Evolutionary conservation across 306 rosid species (phyloP), one percentile per base, ranked within the genome.

Genomic region (Luffa acutangula): DNA sequence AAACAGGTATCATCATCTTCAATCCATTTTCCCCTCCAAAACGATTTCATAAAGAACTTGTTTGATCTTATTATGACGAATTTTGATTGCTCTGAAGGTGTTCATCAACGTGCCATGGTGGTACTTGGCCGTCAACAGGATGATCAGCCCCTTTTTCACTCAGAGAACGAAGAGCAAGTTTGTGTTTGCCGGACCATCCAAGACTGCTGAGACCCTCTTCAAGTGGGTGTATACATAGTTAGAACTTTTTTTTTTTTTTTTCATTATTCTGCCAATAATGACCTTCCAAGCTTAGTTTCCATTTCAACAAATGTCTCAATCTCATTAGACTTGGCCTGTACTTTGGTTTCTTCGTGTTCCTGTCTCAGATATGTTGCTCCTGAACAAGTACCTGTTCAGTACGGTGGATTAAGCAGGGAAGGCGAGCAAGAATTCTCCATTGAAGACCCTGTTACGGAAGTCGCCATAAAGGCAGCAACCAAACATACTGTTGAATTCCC

Each of bases 361-460:
- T 31, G 25, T 21, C 66, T 67, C 88, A 95, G 98, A 76, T 95
- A 95, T 62, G 83, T 91, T 4, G 90, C 93, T 66, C 92, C 96
- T 0, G 97, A 95, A 79, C 93, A 80, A 20, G 98, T 95, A 4
- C 98, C 98, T 0, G 84, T 91, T 60, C 93, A 91, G 77, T 92
- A 95, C 34, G 98, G 98, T 64, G 98, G 98, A 36, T 76, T 95
- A 43, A 95, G 92, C 91, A 82, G 87, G 76, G 97, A 91, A 18
- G 97, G 86, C 34, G 93, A 91, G 45, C 83, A 80, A 56, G 97
- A 95, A 84, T 95, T 92, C 89, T 87, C 96, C 72, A 72, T 81
- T 65, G 87, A 87, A 2, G 93, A 91, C 43, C 62, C 93, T 79
- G 98, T 85, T 77, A 89, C 96, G 0, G 97, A 95, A 80, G 78